These are phyloP conservation scores for Aspergillus puulaauensis DNA, from an alignment of 2,329 filamentous ascomycete species.

Conservation along the genomic window DNA sequence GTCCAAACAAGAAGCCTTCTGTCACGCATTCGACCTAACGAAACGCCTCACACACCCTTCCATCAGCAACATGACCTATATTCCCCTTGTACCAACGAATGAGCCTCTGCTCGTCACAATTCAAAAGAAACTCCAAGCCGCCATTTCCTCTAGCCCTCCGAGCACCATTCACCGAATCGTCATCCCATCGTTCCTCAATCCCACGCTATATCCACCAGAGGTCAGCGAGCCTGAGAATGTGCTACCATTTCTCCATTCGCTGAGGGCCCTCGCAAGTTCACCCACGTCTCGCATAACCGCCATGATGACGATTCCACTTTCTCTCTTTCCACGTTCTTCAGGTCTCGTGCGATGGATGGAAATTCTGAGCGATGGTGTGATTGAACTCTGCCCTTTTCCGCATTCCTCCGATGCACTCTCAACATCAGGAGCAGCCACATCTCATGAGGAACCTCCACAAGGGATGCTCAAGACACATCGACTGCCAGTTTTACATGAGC, in stretches of 20 bases:
- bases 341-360: slow-evolving; percentile 86
- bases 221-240: slow-evolving; percentile 70
- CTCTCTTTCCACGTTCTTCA: slow-evolving; percentile 72
- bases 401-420: slow-evolving; percentile 54
- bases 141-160: slow-evolving; percentile 57
- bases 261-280: slow-evolving; percentile 72
- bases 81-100: slow-evolving; percentile 44
- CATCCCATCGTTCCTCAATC: slow-evolving; percentile 81
- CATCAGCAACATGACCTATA: slow-evolving; percentile 53
- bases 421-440: slow-evolving; percentile 55
- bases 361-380: slow-evolving; percentile 75
- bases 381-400: slow-evolving; percentile 77
- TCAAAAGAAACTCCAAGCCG: slow-evolving; percentile 57
- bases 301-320: slow-evolving; percentile 74
- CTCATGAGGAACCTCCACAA: slow-evolving; percentile 74
- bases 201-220: slow-evolving; percentile 74
- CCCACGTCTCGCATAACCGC: slow-evolving; percentile 66
- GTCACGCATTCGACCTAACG: slow-evolving; percentile 71
- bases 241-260: slow-evolving; percentile 75
- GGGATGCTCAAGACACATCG: slow-evolving; percentile 82
- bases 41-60: slow-evolving; percentile 62
- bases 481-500: slow-evolving; percentile 82
- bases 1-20: slow-evolving; percentile 53
- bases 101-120: slow-evolving; percentile 64
- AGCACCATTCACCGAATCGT: slow-evolving; percentile 74